These are phyloP conservation scores for Metschnikowia lachancei DNA, from an alignment of 805 yeast genomes.

Conservation along the genomic window DNA sequence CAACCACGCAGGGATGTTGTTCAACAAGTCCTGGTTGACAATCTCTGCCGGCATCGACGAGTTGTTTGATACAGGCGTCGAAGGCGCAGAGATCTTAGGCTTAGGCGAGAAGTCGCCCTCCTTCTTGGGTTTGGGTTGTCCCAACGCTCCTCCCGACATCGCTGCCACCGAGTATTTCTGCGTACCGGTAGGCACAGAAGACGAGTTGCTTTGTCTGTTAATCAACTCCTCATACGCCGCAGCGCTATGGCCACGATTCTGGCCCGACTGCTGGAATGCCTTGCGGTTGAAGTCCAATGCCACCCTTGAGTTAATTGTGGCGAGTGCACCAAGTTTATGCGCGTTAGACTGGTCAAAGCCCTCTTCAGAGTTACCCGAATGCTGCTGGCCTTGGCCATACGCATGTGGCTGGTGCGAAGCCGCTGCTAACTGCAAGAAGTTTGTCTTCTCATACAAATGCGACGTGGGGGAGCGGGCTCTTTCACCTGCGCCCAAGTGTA, in stretches of 20 bases:
- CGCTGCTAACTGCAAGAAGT: conserved; percentile 38
- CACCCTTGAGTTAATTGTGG: conserved; percentile 59
- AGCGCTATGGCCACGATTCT: conserved; percentile 8
- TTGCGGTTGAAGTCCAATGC: conserved; percentile 44
- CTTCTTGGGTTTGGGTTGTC: neutral
- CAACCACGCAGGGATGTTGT: conserved; percentile 89
- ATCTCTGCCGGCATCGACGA: conserved; percentile 44
- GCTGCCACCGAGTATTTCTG: conserved; percentile 17
- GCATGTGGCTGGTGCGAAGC: conserved; percentile 20
- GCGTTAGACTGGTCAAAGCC: conserved; percentile 37
- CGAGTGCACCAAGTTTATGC: conserved; percentile 63
- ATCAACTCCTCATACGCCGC: conserved; percentile 34
- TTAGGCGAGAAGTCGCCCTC: conserved; percentile 9
- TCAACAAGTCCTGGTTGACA: conserved; percentile 47
- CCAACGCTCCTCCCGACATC: neutral
- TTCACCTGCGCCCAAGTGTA: conserved; percentile 24
- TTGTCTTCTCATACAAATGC: conserved; percentile 44
- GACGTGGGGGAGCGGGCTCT: conserved; percentile 40
- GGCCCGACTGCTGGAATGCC: conserved; percentile 6
- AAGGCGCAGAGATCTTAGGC: conserved; percentile 12
- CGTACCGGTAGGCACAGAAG: conserved; percentile 33
- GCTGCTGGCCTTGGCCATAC: conserved; percentile 5
- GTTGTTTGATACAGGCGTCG: conserved; percentile 10
- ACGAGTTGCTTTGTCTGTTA: conserved; percentile 35
- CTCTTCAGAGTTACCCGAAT: conserved; percentile 8